Percentiles rank a stretch among this genome's conserved stretches.
Conservation (phyloP, 495 filamentous ascomycete species). For the Margaritispora aquatica region DNA sequence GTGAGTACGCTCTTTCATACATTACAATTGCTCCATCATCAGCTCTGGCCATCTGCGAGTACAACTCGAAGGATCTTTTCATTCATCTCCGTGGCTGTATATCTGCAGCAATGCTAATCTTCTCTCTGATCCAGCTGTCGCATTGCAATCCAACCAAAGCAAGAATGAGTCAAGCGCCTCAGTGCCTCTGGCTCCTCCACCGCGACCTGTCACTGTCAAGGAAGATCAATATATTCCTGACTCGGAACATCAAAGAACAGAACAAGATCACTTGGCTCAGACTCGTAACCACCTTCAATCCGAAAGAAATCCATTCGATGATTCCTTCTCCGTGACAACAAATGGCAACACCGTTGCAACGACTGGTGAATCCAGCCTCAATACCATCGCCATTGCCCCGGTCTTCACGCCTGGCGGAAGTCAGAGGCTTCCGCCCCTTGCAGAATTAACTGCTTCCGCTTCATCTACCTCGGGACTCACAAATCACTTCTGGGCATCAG, state of each 20-base stretch:
- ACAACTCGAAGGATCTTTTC: not conserved
- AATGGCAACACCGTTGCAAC: slow-evolving; percentile 30
- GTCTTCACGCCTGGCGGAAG: slow-evolving; percentile 84
- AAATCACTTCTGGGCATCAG: slow-evolving; percentile 74
- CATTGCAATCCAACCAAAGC: slow-evolving; percentile 3
- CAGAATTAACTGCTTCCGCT: slow-evolving; percentile 86
- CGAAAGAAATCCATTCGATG: slow-evolving; percentile 95
- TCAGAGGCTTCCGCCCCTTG: slow-evolving; percentile 85
- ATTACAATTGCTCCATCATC: not conserved
- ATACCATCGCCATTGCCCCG: too few species aligned
- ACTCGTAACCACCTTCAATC: slow-evolving; percentile 58
- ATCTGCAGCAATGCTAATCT: not conserved
- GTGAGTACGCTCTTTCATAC: not conserved
- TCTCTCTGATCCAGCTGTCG: slow-evolving; percentile 1
- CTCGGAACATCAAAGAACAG: too few species aligned
- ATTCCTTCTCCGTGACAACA: slow-evolving; percentile 66
- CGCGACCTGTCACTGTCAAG: slow-evolving; percentile 56
- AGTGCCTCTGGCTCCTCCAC: slow-evolving; percentile 68
- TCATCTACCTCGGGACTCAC: slow-evolving; percentile 63
- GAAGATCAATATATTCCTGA: slow-evolving; percentile 76
- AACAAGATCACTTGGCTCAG: too few species aligned
- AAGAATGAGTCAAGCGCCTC: slow-evolving; percentile 27
- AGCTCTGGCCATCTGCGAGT: too few species aligned
- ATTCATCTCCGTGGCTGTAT: not conserved
- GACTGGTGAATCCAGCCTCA: too few species aligned